phyloP scores from a whole-genome alignment of 768 basidiomycete species.

The Serendipita sp. region DNA sequence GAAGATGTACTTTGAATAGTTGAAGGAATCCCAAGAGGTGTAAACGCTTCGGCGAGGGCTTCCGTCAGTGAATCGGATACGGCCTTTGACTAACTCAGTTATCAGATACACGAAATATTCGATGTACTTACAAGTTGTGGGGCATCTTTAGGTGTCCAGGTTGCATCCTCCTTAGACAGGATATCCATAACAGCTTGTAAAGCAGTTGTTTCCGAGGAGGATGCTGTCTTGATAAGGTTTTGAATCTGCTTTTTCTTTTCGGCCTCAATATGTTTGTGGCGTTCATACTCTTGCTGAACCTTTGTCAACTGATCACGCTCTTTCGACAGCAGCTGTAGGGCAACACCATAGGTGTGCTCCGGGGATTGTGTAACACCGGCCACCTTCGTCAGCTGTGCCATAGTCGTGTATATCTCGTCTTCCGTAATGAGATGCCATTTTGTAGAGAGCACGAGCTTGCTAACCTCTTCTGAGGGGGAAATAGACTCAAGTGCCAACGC shows the following conservation, averaged over 20 bases:
- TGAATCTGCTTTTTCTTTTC: not conserved
- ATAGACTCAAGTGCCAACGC: not conserved
- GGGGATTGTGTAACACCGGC: not conserved
- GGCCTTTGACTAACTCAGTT: slow-evolving; percentile 21
- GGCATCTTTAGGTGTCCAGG: slow-evolving; percentile 29
- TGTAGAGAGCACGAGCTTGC: slow-evolving; percentile 40
- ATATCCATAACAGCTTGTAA: not conserved
- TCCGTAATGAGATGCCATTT: slow-evolving; percentile 70
- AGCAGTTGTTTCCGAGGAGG: not conserved
- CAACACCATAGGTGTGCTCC: slow-evolving; percentile 11
- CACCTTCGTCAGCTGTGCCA: slow-evolving; percentile 28
- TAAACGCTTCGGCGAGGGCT: slow-evolving; percentile 32
- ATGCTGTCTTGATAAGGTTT: not conserved
- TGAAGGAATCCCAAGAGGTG: not conserved
- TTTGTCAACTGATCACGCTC: slow-evolving; percentile 27
- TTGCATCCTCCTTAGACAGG: slow-evolving; percentile 27
- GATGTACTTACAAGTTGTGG: slow-evolving; percentile 25
- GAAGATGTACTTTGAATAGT: not conserved
- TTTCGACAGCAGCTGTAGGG: slow-evolving; percentile 18
- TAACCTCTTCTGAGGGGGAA: slow-evolving; percentile 6
- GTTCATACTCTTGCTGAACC: slow-evolving; percentile 19
- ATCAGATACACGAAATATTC: slow-evolving; percentile 12
- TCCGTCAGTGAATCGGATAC: slow-evolving; percentile 37
- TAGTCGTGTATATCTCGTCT: slow-evolving; percentile 47
- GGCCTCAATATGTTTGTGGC: not conserved